Conservation (phyloP, 345 rosid species). For the Salix arbutifolia region DNA sequence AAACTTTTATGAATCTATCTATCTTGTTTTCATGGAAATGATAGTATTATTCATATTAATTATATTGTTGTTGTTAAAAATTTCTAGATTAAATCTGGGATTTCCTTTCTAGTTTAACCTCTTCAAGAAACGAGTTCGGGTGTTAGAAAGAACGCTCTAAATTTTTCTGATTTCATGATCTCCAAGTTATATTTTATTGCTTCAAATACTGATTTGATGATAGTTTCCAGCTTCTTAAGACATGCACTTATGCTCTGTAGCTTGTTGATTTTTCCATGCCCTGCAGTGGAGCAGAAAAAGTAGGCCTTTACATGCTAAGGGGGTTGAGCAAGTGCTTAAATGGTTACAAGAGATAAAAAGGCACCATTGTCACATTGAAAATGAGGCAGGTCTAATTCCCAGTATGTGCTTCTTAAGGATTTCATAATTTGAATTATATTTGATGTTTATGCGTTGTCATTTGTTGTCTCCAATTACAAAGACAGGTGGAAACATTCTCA, state of each 20-base stretch:
- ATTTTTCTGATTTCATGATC: not conserved
- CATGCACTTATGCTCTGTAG: not conserved
- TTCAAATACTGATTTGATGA: not conserved
- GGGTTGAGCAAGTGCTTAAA: constrained; percentile 67
- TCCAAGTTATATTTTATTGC: constrained; percentile 4
- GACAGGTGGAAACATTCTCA: constrained; percentile 38
- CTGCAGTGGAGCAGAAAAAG: constrained; percentile 81
- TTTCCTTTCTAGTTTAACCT: not conserved
- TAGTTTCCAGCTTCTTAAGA: constrained; percentile 1
- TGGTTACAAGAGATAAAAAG: constrained; percentile 65
- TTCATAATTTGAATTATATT: constrained; percentile 13
- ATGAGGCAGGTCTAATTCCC: constrained; percentile 63
- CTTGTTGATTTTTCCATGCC: constrained; percentile 16
- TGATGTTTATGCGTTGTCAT: constrained; percentile 20
- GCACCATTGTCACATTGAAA: constrained; percentile 38
- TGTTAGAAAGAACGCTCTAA: not conserved
- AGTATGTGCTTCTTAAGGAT: constrained; percentile 14
- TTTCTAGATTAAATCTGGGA: not conserved
- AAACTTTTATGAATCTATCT: not conserved
- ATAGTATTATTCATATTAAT: not conserved
- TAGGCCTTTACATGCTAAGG: constrained; percentile 75
- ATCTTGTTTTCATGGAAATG: not conserved
- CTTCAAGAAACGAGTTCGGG: not conserved
- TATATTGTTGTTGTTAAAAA: not conserved
- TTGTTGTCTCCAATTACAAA: constrained; percentile 20